phyloP scores from a whole-genome alignment of 2,329 filamentous ascomycete genomes.

The Penicillium corylophilum region DNA sequence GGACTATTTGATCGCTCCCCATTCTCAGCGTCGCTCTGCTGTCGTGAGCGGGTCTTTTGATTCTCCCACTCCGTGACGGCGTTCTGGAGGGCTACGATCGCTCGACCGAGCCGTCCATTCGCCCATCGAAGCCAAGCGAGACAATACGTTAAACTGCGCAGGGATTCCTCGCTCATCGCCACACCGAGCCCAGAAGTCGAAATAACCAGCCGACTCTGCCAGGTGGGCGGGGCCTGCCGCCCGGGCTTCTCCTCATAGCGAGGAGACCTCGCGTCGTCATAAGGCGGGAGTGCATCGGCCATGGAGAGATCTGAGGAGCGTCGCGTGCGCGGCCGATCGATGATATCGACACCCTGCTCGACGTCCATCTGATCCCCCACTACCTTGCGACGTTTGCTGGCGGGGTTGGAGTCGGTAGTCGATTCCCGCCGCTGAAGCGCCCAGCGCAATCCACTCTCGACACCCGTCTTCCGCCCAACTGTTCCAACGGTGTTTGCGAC shows the following conservation, averaged over 20 bases:
- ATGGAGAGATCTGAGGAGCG: conserved; percentile 66
- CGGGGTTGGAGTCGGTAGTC: conserved; percentile 33
- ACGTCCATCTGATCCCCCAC: conserved; percentile 48
- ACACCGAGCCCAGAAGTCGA: conserved; percentile 88
- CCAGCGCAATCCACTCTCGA: conserved; percentile 83
- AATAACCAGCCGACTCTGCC: conserved; percentile 83
- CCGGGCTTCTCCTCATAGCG: conserved; percentile 58
- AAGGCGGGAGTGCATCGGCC: conserved; percentile 75
- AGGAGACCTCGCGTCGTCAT: conserved; percentile 74
- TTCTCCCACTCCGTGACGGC: conserved; percentile 78
- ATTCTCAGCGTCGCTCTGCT: conserved; percentile 26
- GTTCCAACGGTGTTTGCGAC: conserved; percentile 83
- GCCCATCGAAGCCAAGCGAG: conserved; percentile 76
- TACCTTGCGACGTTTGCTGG: conserved; percentile 46
- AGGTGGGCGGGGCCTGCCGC: conserved; percentile 48
- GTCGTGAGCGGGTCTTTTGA: conserved; percentile 36
- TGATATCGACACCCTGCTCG: conserved; percentile 41
- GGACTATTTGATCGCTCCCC: conserved; percentile 19
- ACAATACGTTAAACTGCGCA: conserved; percentile 81
- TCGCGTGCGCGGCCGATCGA: conserved; percentile 37
- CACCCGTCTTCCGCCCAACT: conserved; percentile 79
- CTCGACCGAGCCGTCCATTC: conserved; percentile 74
- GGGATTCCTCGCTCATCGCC: conserved; percentile 84
- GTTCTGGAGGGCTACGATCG: conserved; percentile 71
- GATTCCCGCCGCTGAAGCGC: conserved; percentile 59